Percentiles rank a stretch among this genome's conserved stretches.
These are phyloP conservation scores for Colletotrichum eleusines DNA, from an alignment of 2,329 filamentous ascomycete species.

Conservation along the genomic window DNA sequence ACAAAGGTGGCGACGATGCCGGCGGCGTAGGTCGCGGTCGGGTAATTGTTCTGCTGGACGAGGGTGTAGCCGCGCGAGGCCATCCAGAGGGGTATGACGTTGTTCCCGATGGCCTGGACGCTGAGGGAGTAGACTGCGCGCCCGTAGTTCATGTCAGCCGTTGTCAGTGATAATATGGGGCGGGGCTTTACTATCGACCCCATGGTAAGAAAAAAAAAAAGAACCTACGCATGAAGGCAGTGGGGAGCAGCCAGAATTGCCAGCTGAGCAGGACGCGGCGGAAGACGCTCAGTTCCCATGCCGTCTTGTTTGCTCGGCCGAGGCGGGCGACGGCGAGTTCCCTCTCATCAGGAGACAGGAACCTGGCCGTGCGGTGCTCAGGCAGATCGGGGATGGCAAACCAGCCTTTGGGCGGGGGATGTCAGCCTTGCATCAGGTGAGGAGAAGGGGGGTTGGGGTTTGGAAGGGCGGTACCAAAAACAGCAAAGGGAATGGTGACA, in stretches of 20 bases:
- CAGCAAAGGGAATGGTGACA: conserved; percentile 56
- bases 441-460: too few relatives aligned
- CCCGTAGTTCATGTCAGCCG: neutral
- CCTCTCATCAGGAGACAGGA: conserved; percentile 51
- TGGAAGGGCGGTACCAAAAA: conserved; percentile 57
- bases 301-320: conserved; percentile 45
- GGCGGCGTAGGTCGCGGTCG: conserved; percentile 55
- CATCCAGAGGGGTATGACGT: conserved; percentile 60
- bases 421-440: neutral
- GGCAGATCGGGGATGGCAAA: conserved; percentile 59
- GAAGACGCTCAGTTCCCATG: conserved; percentile 24
- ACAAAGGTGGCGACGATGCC: conserved; percentile 57
- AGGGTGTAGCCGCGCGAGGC: conserved; percentile 56
- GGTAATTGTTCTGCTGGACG: conserved; percentile 60
- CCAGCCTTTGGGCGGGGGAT: conserved; percentile 50
- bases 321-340: conserved; percentile 54
- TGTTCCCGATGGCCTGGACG: conserved; percentile 57
- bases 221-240: conserved; percentile 58
- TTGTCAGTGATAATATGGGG: too few relatives aligned
- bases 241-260: conserved; percentile 59
- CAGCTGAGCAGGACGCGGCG: conserved; percentile 50
- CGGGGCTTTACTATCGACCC: too few relatives aligned
- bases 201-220: too few relatives aligned
- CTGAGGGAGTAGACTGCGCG: conserved; percentile 56
- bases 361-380: conserved; percentile 55